These are phyloP conservation scores for Cordyceps militaris DNA, from an alignment of 2,329 filamentous ascomycete genomes.

Conservation along the genomic window DNA sequence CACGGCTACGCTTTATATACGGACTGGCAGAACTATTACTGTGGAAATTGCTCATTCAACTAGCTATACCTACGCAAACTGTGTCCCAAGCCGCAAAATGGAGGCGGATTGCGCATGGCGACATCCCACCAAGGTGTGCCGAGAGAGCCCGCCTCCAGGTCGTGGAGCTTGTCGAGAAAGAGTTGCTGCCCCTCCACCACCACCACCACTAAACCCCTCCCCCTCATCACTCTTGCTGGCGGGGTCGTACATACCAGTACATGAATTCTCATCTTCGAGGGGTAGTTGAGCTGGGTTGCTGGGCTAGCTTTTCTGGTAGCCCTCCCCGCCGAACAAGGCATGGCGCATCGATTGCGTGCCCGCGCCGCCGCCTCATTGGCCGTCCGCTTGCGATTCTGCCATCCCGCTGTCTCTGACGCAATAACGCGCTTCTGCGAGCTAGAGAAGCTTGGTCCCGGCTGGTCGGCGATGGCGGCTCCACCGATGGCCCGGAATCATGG, in stretches of 20 bases:
- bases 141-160: too few relatives aligned
- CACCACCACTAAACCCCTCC: conserved; percentile 3
- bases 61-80: neutral
- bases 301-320: neutral
- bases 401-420: conserved; percentile 25
- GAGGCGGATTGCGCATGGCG: neutral
- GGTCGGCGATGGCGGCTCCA: neutral
- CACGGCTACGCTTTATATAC: neutral
- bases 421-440: conserved; percentile 16
- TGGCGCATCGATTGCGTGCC: conserved; percentile 24
- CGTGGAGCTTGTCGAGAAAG: neutral
- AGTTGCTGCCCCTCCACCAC: conserved; percentile 9
- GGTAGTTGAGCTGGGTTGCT: neutral
- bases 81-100: neutral
- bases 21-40: neutral
- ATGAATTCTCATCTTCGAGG: neutral
- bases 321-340: conserved; percentile 8
- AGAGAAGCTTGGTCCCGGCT: too few relatives aligned
- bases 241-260: neutral
- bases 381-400: conserved; percentile 19
- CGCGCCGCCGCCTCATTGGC: conserved; percentile 20
- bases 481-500: too few relatives aligned
- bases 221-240: conserved; percentile 1
- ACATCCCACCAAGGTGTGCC: neutral
- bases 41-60: conserved; percentile 7